Base-by-base conservation (phyloP, 1,284 basidiomycete species). In the Cryptococcus deneoformans region DNA sequence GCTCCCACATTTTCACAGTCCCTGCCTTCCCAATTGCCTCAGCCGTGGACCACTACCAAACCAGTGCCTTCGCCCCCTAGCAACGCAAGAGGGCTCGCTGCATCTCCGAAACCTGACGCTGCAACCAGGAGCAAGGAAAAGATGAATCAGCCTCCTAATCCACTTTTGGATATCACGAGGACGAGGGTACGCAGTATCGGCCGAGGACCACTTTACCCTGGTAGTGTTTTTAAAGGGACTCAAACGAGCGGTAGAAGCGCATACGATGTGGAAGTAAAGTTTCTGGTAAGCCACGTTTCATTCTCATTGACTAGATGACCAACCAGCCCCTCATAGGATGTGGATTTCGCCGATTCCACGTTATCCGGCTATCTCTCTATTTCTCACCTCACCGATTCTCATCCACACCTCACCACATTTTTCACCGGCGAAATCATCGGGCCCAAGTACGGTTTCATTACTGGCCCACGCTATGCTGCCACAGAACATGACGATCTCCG, bases 361-460 rank as follows among this genome's bases (percentile, higher is more conserved):
- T 81, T 92, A 7, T 92, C 88, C 67, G 92, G 92, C 11, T 93
- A 93, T 76, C 85, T 95, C 48, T 86, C 88, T 62, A 95, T 95
- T 70, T 86, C 87, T 10, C 88, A 90, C 40, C 79, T 95, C 51
- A 95, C 92, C 48, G 86, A 94, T 62, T 87, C 93, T 65, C 92
- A 91, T 82, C 90, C 89, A 12, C 88, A 91, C 72, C 83, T 94
- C 54, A 92, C 90, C 5, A 94, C 92, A 2, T 95, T 92, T 71
- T 95, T 95, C 77, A 90, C 92, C 70, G 92, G 90, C 51, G 91
- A 95, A 76, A 92, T 95, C 63, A 92, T 95, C 64, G 91, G 92
- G 24, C 64, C 65, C 2, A 85, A 89, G 39, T 86, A 92, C 72
- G 92, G 92, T 6, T 94, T 95, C 74, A 75, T 91, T 68, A 95